phyloP scores from a whole-genome alignment of 2,329 filamentous ascomycete species.

The Celoporthe dispersa region DNA sequence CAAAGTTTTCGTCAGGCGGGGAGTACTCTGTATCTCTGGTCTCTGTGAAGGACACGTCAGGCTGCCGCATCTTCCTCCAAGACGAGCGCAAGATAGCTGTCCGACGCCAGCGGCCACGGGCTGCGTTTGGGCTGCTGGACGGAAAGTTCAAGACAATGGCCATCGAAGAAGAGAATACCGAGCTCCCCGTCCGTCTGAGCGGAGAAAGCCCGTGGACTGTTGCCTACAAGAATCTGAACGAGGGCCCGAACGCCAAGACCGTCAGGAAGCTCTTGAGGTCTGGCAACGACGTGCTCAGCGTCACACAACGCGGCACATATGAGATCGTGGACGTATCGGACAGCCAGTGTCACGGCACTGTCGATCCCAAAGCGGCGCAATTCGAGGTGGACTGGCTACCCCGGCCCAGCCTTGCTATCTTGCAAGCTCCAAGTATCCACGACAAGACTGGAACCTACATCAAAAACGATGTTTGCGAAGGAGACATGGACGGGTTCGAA shows the following conservation, averaged over 20 bases:
- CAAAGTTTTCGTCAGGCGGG: slow-evolving; percentile 76
- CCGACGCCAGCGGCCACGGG: slow-evolving; percentile 84
- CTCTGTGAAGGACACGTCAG: slow-evolving; percentile 82
- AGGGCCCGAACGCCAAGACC: slow-evolving; percentile 48
- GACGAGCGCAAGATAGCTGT: slow-evolving; percentile 86
- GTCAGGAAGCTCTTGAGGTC: slow-evolving; percentile 54
- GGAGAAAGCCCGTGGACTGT: slow-evolving; percentile 86
- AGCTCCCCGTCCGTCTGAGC: slow-evolving; percentile 81
- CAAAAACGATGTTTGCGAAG: slow-evolving; percentile 89
- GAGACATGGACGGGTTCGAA: slow-evolving; percentile 88
- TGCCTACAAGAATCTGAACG: slow-evolving; percentile 71
- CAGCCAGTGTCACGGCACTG: slow-evolving; percentile 77
- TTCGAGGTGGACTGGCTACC: slow-evolving; percentile 88
- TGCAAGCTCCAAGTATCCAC: slow-evolving; percentile 66
- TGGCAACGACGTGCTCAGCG: slow-evolving; percentile 70
- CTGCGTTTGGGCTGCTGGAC: slow-evolving; percentile 83
- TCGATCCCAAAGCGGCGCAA: slow-evolving; percentile 72
- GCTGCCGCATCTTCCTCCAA: slow-evolving; percentile 84
- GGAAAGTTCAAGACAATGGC: slow-evolving; percentile 75
- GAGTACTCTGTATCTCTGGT: slow-evolving; percentile 88
- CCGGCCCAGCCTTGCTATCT: slow-evolving; percentile 72
- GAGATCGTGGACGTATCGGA: slow-evolving; percentile 80
- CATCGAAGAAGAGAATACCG: slow-evolving; percentile 74
- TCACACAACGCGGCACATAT: slow-evolving; percentile 73
- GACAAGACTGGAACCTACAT: slow-evolving; percentile 57